Base-by-base conservation (phyloP, 805 yeast species). In the Lipomyces mesembrius region DNA sequence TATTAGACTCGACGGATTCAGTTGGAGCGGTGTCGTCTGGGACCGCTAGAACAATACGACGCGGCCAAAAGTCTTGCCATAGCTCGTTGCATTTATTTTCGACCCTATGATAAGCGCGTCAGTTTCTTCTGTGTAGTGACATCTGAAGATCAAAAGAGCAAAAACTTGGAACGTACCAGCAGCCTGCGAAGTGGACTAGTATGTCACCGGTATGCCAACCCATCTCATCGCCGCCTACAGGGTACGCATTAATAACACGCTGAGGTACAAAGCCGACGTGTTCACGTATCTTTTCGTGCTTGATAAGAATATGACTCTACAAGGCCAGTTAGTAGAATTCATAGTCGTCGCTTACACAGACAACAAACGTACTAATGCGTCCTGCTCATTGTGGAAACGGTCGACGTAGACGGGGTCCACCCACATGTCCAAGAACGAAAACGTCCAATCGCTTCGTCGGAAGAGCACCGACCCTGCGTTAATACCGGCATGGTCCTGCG, bases 401-500 rank as follows among this genome's bases (percentile, higher is more conserved):
- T 90, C 96, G 75, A 89, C 94, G 79, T 87, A 81, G 2, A 87
- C 91, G 6, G 95, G 96, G 73, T 91, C 96, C 92, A 93, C 90
- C 96, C 95, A 90, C n/a, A 84, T 73, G 75, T 90, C 96, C 65
- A 91, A 79, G 57, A 91, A 76, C 74, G 88, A 77, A 63, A 86
- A 88, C 2, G 91, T 78, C 96, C 96, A 91, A 11, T 82, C 83
- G 2, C 90, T 87, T 71, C 90, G 82, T 74, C 87, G 83, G 73
- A 91, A 82, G 62, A 91, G 77, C 73, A 91, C 90, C 0, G 94
- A 89, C 8, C 96, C 96, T 63, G 91, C 78, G 75, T 90, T 91
- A 79, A 91, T 89, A 1, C 96, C 96, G 67, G 94, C 93, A 77
- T 94, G 89, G 77, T 91, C 97, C 77, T 91, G 95, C 0, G 95